Evolutionary conservation across 768 basidiomycete species (phyloP).

Genomic region (Pisolithus marmoratus): DNA sequence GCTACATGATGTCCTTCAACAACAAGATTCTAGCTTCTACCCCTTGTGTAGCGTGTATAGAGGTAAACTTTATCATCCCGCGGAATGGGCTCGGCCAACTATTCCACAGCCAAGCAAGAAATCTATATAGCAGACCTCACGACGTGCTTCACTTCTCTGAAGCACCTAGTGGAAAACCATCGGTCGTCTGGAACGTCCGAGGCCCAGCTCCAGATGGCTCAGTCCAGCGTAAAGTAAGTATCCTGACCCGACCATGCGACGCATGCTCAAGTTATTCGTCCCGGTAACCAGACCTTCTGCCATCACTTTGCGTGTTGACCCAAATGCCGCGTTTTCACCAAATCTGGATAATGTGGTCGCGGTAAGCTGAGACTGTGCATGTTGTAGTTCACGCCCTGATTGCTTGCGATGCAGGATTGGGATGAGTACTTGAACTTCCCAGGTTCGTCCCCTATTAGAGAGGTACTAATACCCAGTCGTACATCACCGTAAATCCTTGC

Average conservation of each 20-base stretch:
- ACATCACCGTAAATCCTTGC: slow-evolving; percentile 4
- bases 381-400: background rate
- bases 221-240: slow-evolving; percentile 56
- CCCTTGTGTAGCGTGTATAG: slow-evolving; percentile 40
- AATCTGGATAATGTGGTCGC: slow-evolving; percentile 64
- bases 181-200: slow-evolving; percentile 40
- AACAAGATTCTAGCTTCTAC: slow-evolving; percentile 1
- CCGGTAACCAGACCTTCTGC: slow-evolving; percentile 37
- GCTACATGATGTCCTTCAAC: slow-evolving; percentile 12
- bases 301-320: slow-evolving; percentile 50
- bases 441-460: slow-evolving; percentile 25
- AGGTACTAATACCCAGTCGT: background rate
- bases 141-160: slow-evolving; percentile 68
- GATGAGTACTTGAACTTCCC: slow-evolving; percentile 51
- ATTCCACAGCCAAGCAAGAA: slow-evolving; percentile 68
- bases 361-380: slow-evolving; percentile 32
- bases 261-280: background rate
- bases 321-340: slow-evolving; percentile 40
- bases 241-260: background rate
- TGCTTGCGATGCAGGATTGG: slow-evolving; percentile 43
- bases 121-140: slow-evolving; percentile 78
- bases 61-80: slow-evolving; percentile 24
- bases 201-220: slow-evolving; percentile 64
- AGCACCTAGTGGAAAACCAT: slow-evolving; percentile 71
- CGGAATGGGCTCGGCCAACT: background rate